Evolutionary conservation across 78 protist genomes (phyloP).

Genomic region (Dictyostelium purpureum): DNA sequence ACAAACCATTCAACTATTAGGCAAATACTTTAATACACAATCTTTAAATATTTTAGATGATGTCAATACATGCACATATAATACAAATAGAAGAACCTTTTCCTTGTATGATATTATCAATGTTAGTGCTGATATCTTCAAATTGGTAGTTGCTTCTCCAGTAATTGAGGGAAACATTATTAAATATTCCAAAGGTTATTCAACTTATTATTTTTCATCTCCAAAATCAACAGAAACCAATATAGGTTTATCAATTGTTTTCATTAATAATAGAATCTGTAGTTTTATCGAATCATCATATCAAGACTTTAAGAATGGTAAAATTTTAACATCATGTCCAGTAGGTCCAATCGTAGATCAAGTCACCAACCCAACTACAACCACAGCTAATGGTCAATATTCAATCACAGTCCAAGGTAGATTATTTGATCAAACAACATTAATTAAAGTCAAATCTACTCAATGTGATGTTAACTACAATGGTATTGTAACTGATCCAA

Average conservation of each 20-base stretch:
- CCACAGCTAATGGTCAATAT: not conserved
- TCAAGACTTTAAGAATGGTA: not conserved
- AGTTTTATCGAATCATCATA: not conserved
- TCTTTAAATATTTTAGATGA: too few species aligned
- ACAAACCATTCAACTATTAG: too few species aligned
- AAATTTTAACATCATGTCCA: constrained; percentile 7
- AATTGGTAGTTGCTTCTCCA: not conserved
- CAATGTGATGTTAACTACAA: not conserved
- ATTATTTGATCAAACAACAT: not conserved
- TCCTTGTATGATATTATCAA: not conserved
- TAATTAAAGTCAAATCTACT: not conserved
- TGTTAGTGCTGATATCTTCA: not conserved
- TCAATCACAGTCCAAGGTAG: not conserved
- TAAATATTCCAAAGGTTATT: not conserved
- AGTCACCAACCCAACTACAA: not conserved
- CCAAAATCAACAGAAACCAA: not conserved
- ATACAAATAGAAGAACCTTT: not conserved
- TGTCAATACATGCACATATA: too few species aligned
- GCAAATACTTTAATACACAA: too few species aligned
- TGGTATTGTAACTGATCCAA: not conserved
- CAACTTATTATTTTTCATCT: not conserved
- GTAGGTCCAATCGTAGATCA: not conserved
- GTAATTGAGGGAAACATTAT: not conserved
- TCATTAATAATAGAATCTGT: not conserved
- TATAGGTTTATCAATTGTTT: not conserved